phyloP scores from a whole-genome alignment of 2,329 filamentous ascomycete genomes.

The Fusarium nematophilum region DNA sequence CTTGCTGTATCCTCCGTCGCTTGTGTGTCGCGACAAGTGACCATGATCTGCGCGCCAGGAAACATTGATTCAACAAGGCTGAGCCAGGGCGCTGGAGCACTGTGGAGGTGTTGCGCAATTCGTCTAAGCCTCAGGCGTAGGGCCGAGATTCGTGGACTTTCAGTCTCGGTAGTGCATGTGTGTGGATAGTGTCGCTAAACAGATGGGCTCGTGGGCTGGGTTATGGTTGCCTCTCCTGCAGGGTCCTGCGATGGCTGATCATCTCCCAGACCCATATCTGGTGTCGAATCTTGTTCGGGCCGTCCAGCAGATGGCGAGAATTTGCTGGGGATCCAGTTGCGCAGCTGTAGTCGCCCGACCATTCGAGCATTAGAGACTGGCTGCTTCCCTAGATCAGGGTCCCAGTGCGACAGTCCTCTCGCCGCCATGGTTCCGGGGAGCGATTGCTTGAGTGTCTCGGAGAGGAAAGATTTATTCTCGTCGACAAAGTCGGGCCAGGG shows the following conservation, averaged over 20 bases:
- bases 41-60: conserved; percentile 24
- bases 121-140: conserved; percentile 26
- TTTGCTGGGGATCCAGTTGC: conserved; percentile 33
- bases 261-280: neutral
- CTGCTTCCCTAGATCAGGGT: conserved; percentile 41
- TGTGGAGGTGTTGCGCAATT: conserved; percentile 33
- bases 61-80: conserved; percentile 25
- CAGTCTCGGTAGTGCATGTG: conserved; percentile 18
- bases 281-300: neutral
- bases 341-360: conserved; percentile 25
- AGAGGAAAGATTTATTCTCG: conserved; percentile 50
- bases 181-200: no score
- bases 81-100: conserved; percentile 27
- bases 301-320: neutral
- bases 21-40: conserved; percentile 21
- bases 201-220: neutral
- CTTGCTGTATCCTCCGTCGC: conserved; percentile 9
- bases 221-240: neutral
- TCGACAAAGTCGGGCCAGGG: conserved; percentile 54
- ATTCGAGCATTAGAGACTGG: conserved; percentile 7
- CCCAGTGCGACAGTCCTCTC: conserved; percentile 59
- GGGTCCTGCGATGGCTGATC: neutral
- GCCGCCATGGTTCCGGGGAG: conserved; percentile 53
- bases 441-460: conserved; percentile 51
- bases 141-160: conserved; percentile 14